Conservation (phyloP, 495 filamentous ascomycete species). For the Pyrenula aspistea region DNA sequence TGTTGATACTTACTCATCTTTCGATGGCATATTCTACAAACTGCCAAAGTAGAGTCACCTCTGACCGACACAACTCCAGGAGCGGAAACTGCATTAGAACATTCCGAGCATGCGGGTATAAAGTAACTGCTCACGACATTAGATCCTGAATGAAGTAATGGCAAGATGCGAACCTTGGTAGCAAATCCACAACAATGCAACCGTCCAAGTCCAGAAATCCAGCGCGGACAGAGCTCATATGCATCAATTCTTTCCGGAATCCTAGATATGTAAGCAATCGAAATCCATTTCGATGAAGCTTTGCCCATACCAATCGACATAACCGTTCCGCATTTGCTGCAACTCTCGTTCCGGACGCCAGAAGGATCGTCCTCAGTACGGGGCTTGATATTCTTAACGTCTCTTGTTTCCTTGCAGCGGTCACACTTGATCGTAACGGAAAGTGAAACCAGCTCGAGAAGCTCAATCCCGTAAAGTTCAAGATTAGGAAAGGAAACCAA, state of each 20-base stretch:
- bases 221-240: conserved; percentile 61
- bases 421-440: conserved; percentile 70
- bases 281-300: neutral
- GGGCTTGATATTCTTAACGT: conserved; percentile 53
- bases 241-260: conserved; percentile 66
- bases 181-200: conserved; percentile 67
- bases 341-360: conserved; percentile 34
- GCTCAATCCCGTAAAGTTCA: conserved; percentile 70
- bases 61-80: conserved; percentile 60
- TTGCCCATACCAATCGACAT: conserved; percentile 33
- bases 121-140: conserved; percentile 44
- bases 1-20: conserved; percentile 51
- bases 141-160: neutral
- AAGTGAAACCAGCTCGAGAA: conserved; percentile 61
- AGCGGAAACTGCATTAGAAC: conserved; percentile 54
- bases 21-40: conserved; percentile 70
- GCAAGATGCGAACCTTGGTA: conserved; percentile 47
- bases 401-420: conserved; percentile 67
- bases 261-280: conserved; percentile 16
- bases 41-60: conserved; percentile 63
- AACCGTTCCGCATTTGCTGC: conserved; percentile 65
- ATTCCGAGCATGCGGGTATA: conserved; percentile 69
- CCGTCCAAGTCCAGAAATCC: conserved; percentile 76
- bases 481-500: conserved; percentile 73
- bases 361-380: conserved; percentile 22